These are phyloP conservation scores for Aspergillus transmontanensis DNA, from an alignment of 2,329 filamentous ascomycete genomes.

Conservation along the genomic window DNA sequence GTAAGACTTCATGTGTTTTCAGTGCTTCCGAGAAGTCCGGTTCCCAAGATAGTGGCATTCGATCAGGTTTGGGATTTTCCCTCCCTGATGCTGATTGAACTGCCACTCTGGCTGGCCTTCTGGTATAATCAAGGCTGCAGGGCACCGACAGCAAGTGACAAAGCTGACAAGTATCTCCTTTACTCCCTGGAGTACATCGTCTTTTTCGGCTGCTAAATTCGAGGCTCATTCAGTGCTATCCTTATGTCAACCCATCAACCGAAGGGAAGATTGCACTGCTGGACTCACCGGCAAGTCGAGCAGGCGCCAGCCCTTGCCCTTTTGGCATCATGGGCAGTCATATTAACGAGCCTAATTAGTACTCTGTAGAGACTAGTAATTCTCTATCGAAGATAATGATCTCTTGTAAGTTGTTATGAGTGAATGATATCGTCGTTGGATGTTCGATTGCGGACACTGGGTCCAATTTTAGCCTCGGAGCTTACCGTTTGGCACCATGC, in stretches of 20 bases:
- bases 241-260: background rate
- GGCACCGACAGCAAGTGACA: constrained; percentile 16
- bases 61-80: background rate
- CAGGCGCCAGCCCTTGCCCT: constrained; percentile 1
- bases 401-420: background rate
- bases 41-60: background rate
- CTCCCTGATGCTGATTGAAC: background rate
- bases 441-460: background rate
- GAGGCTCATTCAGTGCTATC: background rate
- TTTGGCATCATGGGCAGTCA: background rate
- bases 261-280: background rate
- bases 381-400: background rate
- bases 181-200: constrained; percentile 18
- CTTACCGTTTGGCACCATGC: background rate
- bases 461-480: background rate
- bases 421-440: background rate
- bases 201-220: constrained; percentile 16
- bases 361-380: background rate
- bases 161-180: constrained; percentile 16
- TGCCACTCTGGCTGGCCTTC: background rate
- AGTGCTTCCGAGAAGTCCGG: constrained; percentile 2
- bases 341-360: background rate
- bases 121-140: constrained; percentile 15
- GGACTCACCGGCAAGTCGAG: constrained; percentile 1
- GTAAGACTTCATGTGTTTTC: constrained; percentile 8